Evolutionary conservation across 83 land plant genomes (phyloP), one percentile per base, ranked within the genome.

Genomic region (Picea mariana): DNA sequence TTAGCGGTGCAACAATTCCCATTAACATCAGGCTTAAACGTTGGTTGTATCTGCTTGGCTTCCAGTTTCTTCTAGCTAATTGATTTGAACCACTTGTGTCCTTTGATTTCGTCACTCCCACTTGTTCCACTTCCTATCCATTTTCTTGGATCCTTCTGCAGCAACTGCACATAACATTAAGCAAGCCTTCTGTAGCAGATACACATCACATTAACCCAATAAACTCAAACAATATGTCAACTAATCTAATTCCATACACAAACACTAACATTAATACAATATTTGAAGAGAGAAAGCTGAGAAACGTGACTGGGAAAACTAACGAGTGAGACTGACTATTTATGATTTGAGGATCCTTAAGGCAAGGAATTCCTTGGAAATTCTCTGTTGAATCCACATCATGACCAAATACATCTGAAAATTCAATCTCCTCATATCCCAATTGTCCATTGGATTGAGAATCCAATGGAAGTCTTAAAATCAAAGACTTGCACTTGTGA

Each of bases 291-390:
- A 3, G 13, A 75, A 73, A 49, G 17, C 1, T 47, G 47, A 27
- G 13, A 34, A 69, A 40, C 81, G 83, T 83, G 85, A 93, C 94
- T 90, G 90, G 96, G 84, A 90, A n/a, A n/a, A n/a, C 77, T n/a
- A 96, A 82, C 62, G 94, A 91, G 86, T 94, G 95, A 9, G 95
- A 97, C 73, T 93, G 97, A 68, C 94, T 93, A 7, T 95, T 77
- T 81, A 96, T 81, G 80, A 81, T 93, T 7, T 91, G 40, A 44
- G 99, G 99, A 18, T 85, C 87, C 6, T 17, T 23, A 18, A n/a
- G 79, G 23, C 24, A 17, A 67, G 7, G 79, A 79, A 81, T 20
- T 42, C 23, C 6, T 52, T 65, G 9, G 44, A 6, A 38, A 42
- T 62, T 7, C 52, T 81, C 2, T 58, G 86, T n/a, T 62, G 87